These are phyloP conservation scores for Salvia miltiorrhiza DNA, from an alignment of 257 asterid genomes.

Conservation along the genomic window DNA sequence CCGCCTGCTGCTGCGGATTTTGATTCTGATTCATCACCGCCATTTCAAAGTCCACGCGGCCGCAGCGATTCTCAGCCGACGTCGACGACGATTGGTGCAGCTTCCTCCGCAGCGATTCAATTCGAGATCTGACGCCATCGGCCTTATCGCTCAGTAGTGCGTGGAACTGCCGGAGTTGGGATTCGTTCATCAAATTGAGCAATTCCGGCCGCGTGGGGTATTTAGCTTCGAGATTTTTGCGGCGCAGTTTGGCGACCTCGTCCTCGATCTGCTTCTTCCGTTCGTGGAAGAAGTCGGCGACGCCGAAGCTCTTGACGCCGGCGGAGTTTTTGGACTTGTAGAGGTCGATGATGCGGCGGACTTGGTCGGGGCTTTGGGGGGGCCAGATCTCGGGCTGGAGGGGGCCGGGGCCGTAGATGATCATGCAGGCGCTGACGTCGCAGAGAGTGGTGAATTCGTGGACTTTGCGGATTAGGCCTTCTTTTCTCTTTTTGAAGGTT, in stretches of 20 bases:
- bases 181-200: background rate
- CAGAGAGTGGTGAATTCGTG: slow-evolving; percentile 69
- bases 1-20: no score
- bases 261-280: background rate
- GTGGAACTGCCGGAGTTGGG: background rate
- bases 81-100: no score
- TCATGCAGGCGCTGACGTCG: slow-evolving; percentile 60
- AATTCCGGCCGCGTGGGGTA: background rate
- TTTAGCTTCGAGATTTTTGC: background rate
- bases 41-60: background rate
- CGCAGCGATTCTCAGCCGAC: no score
- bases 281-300: background rate
- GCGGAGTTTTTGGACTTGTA: slow-evolving; percentile 40
- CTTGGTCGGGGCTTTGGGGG: slow-evolving; percentile 42
- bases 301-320: background rate
- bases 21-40: background rate
- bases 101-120: background rate
- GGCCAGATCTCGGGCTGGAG: slow-evolving; percentile 59
- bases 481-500: slow-evolving; percentile 69
- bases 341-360: slow-evolving; percentile 32
- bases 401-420: slow-evolving; percentile 54
- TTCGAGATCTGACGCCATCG: background rate
- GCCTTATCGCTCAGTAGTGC: background rate
- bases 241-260: background rate
- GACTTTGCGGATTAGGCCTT: slow-evolving; percentile 50